These are phyloP conservation scores for Hemileccinum rubropunctum DNA, from an alignment of 768 basidiomycete species.

Conservation along the genomic window DNA sequence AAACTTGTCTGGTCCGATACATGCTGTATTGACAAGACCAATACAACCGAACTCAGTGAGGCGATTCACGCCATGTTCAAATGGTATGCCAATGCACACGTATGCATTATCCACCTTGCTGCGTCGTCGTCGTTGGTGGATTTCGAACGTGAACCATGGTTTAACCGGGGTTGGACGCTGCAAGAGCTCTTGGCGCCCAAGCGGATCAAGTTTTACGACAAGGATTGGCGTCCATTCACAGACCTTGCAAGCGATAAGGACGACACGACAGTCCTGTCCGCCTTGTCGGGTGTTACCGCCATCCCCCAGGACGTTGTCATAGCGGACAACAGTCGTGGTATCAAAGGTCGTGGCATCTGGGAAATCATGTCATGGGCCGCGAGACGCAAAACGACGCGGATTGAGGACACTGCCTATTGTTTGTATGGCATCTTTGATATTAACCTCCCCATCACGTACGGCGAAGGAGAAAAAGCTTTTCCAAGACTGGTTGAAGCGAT, in stretches of 20 bases:
- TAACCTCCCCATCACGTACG: constrained; percentile 24
- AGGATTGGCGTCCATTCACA: constrained; percentile 21
- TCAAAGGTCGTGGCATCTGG: constrained; percentile 13
- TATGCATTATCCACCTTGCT: constrained; percentile 28
- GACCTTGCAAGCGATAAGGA: constrained; percentile 14
- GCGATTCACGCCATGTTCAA: constrained; percentile 32
- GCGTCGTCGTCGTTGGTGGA: constrained; percentile 11
- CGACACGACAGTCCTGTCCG: constrained; percentile 4
- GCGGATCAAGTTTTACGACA: constrained; percentile 25
- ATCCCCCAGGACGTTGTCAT: constrained; percentile 18
- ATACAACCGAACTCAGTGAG: constrained; percentile 27
- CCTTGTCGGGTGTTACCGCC: constrained; percentile 13
- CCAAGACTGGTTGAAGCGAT: constrained; percentile 24
- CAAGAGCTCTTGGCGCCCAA: constrained; percentile 29
- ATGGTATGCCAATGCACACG: constrained; percentile 30
- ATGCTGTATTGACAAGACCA: constrained; percentile 30
- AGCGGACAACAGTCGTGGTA: constrained; percentile 19
- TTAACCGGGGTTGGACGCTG: constrained; percentile 23
- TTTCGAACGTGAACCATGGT: constrained; percentile 26
- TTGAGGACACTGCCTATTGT: constrained; percentile 30
- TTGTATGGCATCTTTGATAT: constrained; percentile 28
- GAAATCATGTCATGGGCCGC: constrained; percentile 34
- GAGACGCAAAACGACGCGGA: constrained; percentile 24
- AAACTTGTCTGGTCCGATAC: constrained; percentile 30
- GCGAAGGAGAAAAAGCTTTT: constrained; percentile 31